Base-by-base conservation (phyloP, 441 rosid species). In the Mallotus repandus region DNA sequence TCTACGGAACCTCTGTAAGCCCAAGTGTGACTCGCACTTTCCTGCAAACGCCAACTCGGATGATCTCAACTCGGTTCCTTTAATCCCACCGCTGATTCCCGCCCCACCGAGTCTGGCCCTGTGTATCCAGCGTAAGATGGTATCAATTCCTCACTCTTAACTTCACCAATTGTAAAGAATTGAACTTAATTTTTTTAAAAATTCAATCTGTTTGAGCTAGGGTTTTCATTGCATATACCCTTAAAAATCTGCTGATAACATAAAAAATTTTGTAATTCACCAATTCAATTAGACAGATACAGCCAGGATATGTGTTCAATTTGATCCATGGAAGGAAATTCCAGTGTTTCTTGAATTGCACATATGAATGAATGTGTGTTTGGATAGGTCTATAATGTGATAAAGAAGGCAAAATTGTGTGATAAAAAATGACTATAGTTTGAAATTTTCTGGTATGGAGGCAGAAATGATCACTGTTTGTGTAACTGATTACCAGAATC, bases 1-100 rank as follows among this genome's bases (percentile, higher is more conserved):
- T 75, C 70, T 45, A 60, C 54, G 70, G 69, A 79, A 74, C 69
- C 74, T 75, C 75, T 66, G 87, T 76, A 70, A 77, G 45, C 74
- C 79, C 78, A 29, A 4, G 73, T 73, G 83, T 81, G 81, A 77
- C 70, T 75, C 76, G 78, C 83, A 64, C 50, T 69, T 79, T 69
- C 70, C 85, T 66, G 59, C 75, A 55, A 65, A 45, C 45, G 73
- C 75, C 67, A 68, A 76, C 81, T 84, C 79, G 80, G 81, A 49
- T 5, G 62, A 46, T 5, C 60, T 75, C 9, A 76, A 79, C 79
- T 75, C 82, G 74, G 80, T 29, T 62, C 16, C 74, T 18, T 74
- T 38, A 55, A 74, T 66, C 76, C 5, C 64, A 56, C 68, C 70
- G 66, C 68, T 72, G 64, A 69, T 54, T 77, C 74, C 50, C 9